Evolutionary conservation across 106 monocot genomes (phyloP), one percentile per base, ranked within the genome.

Genomic region (Ottelia alismoides): DNA sequence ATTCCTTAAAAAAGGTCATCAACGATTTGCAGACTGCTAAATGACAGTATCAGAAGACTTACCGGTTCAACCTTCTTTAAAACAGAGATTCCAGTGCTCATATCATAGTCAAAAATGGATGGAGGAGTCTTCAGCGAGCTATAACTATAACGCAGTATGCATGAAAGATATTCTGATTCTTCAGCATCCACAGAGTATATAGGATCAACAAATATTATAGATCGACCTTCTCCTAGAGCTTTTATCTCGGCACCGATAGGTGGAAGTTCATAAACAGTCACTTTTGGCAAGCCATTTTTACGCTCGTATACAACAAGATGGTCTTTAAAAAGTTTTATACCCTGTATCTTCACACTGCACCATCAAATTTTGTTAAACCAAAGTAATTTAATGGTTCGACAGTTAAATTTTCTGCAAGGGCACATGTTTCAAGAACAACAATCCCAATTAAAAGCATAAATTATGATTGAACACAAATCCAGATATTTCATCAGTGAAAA

Each of bases 261-360:
- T 53, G 77, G 77, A 53, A 82, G 77, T 27, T 31, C 49, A 66
- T 77, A 70, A 3, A 74, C 58, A 27, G 70, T 70, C 24, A 77
- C 40, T 50, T 58, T 77, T 16, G 76, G 77, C 56, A 82, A 53
- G 67, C 82, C 82, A 63, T 70, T 52, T 66, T 82, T 73, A 60
- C 82, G 77, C 54, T 70, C 82, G 66, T 67, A 73, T 22, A 82
- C 26, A 23, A 63, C 82, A 32, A 82, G 52, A 63, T 82, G 73
- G 45, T 82, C 62, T 47, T 45, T 60, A 59, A 82, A 82, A 28
- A 77, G 69, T 27, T 73, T 64, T 11, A 73, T 45, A 31, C 31
- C 70, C 61, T 77, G 77, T 70, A 82, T 70, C 63, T 71, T 82
- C 52, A 82, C 82, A 74, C 82, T 82, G 77, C 23, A 69, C 22